Percentiles rank a stretch among this genome's conserved stretches.
These are phyloP conservation scores for Lithocarpus polystachyus DNA, from an alignment of 306 rosid species.

Conservation along the genomic window DNA sequence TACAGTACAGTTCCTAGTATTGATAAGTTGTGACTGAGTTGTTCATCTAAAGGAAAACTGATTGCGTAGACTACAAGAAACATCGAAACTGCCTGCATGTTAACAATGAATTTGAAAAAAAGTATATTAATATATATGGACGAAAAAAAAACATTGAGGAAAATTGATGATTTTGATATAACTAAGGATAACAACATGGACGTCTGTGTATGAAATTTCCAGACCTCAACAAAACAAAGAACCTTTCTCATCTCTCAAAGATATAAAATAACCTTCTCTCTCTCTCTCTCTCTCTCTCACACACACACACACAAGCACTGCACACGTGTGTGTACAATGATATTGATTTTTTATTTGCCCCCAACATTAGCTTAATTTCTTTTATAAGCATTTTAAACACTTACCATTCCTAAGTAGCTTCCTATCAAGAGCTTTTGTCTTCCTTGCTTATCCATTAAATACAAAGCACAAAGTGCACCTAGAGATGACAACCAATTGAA, in stretches of 20 bases:
- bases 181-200: background rate
- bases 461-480: slow-evolving; percentile 79
- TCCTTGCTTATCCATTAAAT: slow-evolving; percentile 78
- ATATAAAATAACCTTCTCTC: background rate
- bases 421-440: slow-evolving; percentile 76
- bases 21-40: slow-evolving; percentile 54
- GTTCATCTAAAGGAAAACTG: slow-evolving; percentile 60
- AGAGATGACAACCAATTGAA: slow-evolving; percentile 26
- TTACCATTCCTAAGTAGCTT: slow-evolving; percentile 93
- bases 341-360: background rate
- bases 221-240: background rate
- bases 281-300: too few species aligned
- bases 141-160: background rate
- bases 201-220: background rate
- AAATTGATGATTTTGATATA: background rate
- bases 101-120: background rate
- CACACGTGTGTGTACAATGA: background rate
- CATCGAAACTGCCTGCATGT: slow-evolving; percentile 73
- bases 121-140: background rate
- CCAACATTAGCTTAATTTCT: background rate
- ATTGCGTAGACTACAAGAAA: slow-evolving; percentile 57
- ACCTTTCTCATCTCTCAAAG: background rate
- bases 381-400: slow-evolving; percentile 18
- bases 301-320: fast-evolving
- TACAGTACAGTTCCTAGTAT: slow-evolving; percentile 82